Percentiles rank a stretch among this genome's conserved stretches.
phyloP scores from a whole-genome alignment of 805 yeast genomes.

The Yarrowia sp. region DNA sequence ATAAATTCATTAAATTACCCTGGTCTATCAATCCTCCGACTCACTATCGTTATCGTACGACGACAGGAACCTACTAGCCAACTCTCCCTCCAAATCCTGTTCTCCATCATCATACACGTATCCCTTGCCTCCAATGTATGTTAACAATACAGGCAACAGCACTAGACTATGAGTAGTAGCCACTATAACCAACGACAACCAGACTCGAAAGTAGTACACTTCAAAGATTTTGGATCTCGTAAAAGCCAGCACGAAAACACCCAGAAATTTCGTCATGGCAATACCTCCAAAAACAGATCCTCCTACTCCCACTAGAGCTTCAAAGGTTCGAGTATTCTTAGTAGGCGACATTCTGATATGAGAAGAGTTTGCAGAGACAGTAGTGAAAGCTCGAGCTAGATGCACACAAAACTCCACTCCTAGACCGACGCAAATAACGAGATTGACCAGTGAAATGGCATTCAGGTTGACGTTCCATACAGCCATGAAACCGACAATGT shows the following conservation, averaged over 20 bases:
- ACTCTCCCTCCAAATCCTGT: constrained; percentile 36
- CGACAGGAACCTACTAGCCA: constrained; percentile 32
- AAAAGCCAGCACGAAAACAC: constrained; percentile 81
- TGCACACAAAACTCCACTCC: constrained; percentile 94
- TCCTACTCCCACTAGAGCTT: constrained; percentile 76
- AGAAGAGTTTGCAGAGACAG: constrained; percentile 33
- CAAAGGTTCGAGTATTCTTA: constrained; percentile 43
- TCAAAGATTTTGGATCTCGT: constrained; percentile 86
- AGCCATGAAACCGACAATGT: constrained; percentile 79
- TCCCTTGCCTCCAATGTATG: constrained; percentile 60
- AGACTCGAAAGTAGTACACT: constrained; percentile 90
- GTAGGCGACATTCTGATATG: constrained; percentile 32
- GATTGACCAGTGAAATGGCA: constrained; percentile 85
- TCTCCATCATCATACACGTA: constrained; percentile 45
- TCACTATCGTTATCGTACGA: constrained; percentile 1
- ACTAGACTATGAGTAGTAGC: constrained; percentile 79
- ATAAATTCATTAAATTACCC: background rate
- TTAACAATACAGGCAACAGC: constrained; percentile 71
- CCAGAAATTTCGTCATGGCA: constrained; percentile 83
- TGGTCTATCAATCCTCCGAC: constrained; percentile 2
- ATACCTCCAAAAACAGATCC: constrained; percentile 89
- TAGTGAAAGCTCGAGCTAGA: constrained; percentile 72
- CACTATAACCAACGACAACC: constrained; percentile 73
- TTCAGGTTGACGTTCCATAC: constrained; percentile 73
- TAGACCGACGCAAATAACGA: constrained; percentile 87